phyloP scores from a whole-genome alignment of 192 early-diverging fungal genomes.

The Entomortierella beljakovae region DNA sequence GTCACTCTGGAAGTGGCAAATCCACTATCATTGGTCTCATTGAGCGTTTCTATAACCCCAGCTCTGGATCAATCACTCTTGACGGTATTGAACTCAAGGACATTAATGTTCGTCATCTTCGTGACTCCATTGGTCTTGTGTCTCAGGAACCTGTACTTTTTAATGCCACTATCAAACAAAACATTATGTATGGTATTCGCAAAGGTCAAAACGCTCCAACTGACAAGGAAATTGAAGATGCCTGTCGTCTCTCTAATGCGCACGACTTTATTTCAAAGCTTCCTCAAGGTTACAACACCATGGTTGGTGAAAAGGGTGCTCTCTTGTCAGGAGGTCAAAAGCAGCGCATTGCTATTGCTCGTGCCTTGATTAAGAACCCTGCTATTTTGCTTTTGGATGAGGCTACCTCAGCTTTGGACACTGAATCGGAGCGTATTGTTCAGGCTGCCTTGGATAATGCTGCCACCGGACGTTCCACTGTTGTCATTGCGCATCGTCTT shows the following conservation, averaged over 20 bases:
- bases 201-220: constrained; percentile 65
- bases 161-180: constrained; percentile 80
- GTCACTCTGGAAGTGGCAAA: constrained; percentile 85
- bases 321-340: constrained; percentile 90
- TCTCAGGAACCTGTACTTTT: constrained; percentile 86
- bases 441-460: constrained; percentile 87
- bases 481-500: constrained; percentile 92
- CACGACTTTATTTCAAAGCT: constrained; percentile 79
- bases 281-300: constrained; percentile 88
- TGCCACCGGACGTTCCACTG: constrained; percentile 82
- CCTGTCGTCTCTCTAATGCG: constrained; percentile 77
- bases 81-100: constrained; percentile 70
- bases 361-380: constrained; percentile 92
- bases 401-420: constrained; percentile 89
- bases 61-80: constrained; percentile 68
- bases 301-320: constrained; percentile 88
- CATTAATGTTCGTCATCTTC: constrained; percentile 73
- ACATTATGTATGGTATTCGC: constrained; percentile 72
- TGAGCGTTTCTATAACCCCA: constrained; percentile 84
- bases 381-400: constrained; percentile 90
- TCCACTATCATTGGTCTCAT: constrained; percentile 79
- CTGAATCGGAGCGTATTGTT: constrained; percentile 80
- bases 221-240: constrained; percentile 77
- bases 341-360: constrained; percentile 95
- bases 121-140: constrained; percentile 77